A percentile compares a stretch with the other conserved stretches of the same genome.
phyloP scores from a whole-genome alignment of 2,329 filamentous ascomycete genomes.

The Talaromyces funiculosus region DNA sequence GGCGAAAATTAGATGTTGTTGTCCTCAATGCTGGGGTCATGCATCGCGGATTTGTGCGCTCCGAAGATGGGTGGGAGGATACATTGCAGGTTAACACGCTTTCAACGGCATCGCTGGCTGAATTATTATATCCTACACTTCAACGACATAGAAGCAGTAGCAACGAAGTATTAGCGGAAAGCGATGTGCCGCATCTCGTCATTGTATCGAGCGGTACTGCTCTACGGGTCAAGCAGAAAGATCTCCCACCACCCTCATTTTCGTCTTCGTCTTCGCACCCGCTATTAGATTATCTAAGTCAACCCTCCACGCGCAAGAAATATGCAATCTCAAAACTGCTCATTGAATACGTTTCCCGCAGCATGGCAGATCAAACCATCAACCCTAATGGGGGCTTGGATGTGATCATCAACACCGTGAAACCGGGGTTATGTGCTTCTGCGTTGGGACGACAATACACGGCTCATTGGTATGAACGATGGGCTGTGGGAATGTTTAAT shows the following conservation, averaged over 20 bases:
- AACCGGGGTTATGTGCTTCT: conserved; percentile 42
- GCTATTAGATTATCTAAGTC: conserved; percentile 33
- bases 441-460: conserved; percentile 38
- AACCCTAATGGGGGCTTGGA: conserved; percentile 29
- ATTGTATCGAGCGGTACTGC: conserved; percentile 43
- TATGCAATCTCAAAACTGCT: conserved; percentile 41
- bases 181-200: conserved; percentile 35
- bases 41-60: conserved; percentile 31
- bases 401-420: conserved; percentile 42
- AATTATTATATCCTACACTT: conserved; percentile 49
- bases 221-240: conserved; percentile 27
- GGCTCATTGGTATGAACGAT: conserved; percentile 28
- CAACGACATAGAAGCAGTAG: conserved; percentile 15
- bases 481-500: conserved; percentile 30
- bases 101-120: conserved; percentile 50
- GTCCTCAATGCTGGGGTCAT: conserved; percentile 44
- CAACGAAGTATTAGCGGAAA: neutral
- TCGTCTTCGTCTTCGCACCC: conserved; percentile 9
- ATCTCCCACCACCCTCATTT: conserved; percentile 16
- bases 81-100: conserved; percentile 55
- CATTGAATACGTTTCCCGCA: conserved; percentile 39
- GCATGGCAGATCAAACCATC: conserved; percentile 26
- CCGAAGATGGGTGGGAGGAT: conserved; percentile 46
- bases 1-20: conserved; percentile 37
- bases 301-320: conserved; percentile 22